phyloP scores from a whole-genome alignment of 116 monocot genomes.

The Papilionanthe hybrid region DNA sequence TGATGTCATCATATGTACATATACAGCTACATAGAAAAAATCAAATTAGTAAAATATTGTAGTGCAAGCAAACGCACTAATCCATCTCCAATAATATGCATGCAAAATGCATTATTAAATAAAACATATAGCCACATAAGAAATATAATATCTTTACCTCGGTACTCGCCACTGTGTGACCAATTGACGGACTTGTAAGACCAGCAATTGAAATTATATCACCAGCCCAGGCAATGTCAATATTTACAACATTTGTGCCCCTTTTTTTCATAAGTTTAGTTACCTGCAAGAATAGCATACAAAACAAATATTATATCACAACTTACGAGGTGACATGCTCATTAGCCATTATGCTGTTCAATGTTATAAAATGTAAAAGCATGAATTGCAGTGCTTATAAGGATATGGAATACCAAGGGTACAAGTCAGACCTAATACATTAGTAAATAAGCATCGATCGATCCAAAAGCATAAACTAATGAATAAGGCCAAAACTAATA shows the following conservation, averaged over 20 bases:
- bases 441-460: background rate
- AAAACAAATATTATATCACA: slow-evolving; percentile 1
- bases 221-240: slow-evolving; percentile 89
- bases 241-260: slow-evolving; percentile 66
- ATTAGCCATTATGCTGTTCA: background rate
- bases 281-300: slow-evolving; percentile 32
- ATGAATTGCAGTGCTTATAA: background rate
- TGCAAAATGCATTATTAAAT: background rate
- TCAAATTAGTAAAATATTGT: background rate
- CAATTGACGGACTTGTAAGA: slow-evolving; percentile 79
- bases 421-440: background rate
- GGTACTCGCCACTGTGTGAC: slow-evolving; percentile 84
- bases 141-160: slow-evolving; percentile 38
- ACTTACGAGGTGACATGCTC: background rate
- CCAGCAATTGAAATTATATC: slow-evolving; percentile 95
- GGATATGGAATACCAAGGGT: background rate
- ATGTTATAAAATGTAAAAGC: background rate
- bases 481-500: background rate
- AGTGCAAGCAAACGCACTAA: background rate
- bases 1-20: background rate
- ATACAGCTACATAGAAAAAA: background rate
- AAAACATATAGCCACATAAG: background rate
- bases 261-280: slow-evolving; percentile 99
- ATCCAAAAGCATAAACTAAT: background rate
- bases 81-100: too few relatives aligned